phyloP scores from a whole-genome alignment of 306 rosid genomes.

The Cajanus cajan region DNA sequence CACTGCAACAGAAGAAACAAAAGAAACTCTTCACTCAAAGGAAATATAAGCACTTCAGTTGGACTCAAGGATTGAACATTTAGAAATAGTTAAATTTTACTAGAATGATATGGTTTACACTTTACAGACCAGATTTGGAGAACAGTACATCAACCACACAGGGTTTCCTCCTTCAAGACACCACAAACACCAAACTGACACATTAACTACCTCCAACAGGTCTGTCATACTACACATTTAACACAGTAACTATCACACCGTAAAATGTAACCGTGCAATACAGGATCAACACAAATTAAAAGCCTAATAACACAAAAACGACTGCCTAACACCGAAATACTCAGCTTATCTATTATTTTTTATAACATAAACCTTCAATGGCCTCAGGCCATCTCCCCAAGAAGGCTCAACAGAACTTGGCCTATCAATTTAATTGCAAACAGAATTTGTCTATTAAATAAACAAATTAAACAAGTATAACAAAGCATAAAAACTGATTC shows the following conservation, averaged over 20 bases:
- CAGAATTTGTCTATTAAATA: conserved; percentile 11
- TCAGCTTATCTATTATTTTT: not conserved
- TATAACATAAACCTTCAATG: not conserved
- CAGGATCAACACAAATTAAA: not conserved
- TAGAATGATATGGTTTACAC: not conserved
- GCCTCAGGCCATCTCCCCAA: not conserved
- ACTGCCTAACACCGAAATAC: not conserved
- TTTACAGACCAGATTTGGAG: not conserved
- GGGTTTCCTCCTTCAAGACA: not conserved
- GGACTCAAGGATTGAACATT: not conserved
- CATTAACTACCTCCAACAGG: not conserved
- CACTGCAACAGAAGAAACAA: conserved; percentile 53
- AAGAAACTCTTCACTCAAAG: conserved; percentile 17
- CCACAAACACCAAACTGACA: not conserved
- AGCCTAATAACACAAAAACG: not conserved
- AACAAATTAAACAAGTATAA: not conserved
- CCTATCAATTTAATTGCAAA: conserved; percentile 14
- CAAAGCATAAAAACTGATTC: conserved; percentile 14
- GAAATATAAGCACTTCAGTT: not conserved
- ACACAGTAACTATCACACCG: not conserved
- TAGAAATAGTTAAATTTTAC: not conserved
- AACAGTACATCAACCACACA: not conserved
- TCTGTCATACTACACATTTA: not conserved
- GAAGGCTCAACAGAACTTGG: not conserved
- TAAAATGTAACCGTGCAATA: not conserved